Evolutionary conservation across 176 grass and related monocot genomes (phyloP).

Genomic region (Saccharum officinarum): DNA sequence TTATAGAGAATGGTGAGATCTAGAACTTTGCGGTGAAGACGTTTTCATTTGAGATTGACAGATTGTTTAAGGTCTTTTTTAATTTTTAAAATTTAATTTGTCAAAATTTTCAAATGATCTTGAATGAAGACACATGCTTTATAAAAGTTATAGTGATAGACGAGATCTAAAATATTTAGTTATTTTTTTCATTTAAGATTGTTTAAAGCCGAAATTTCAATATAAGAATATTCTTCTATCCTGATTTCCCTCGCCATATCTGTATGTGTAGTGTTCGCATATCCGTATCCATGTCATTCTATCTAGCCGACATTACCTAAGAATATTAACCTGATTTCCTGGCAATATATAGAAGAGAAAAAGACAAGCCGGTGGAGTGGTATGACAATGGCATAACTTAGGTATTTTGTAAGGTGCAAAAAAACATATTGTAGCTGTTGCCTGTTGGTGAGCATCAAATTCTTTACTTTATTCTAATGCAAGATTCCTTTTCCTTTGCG

Average conservation of each 20-base stretch:
- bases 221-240: no score
- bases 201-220: no score
- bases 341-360: conserved; percentile 26
- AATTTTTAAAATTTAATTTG: not conserved
- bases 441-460: conserved; percentile 15
- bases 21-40: not conserved
- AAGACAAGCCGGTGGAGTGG: conserved; percentile 10
- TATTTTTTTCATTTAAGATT: no score
- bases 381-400: conserved; percentile 18
- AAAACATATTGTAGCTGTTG: conserved; percentile 21
- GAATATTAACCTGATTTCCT: conserved; percentile 14
- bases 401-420: conserved; percentile 31
- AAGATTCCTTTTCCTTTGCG: conserved; percentile 4
- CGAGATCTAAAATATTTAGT: not conserved
- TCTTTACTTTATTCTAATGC: conserved; percentile 37
- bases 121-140: not conserved
- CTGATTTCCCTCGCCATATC: no score
- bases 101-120: not conserved
- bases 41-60: not conserved
- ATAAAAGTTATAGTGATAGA: not conserved
- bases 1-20: accelerated
- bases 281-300: no score
- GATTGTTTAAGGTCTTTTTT: not conserved
- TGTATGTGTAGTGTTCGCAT: no score
- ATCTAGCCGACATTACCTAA: not conserved